A percentile compares a stretch with the other conserved stretches of the same genome.
Conservation (phyloP, 1,284 basidiomycete species). For the Taiwanofungus camphoratus region DNA sequence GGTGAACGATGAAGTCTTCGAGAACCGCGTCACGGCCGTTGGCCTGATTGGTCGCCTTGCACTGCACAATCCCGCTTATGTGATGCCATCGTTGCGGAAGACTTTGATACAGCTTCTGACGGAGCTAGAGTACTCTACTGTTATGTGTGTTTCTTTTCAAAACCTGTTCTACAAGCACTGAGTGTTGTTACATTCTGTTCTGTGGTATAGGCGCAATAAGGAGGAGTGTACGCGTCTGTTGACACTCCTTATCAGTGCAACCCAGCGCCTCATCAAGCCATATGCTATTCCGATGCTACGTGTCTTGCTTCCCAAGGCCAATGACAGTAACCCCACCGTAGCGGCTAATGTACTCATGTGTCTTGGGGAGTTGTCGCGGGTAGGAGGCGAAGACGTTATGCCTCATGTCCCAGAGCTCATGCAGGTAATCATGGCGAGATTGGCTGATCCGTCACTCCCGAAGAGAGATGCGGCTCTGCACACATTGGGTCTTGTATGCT, state of each 20-base stretch:
- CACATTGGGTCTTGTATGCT: slow-evolving; percentile 93
- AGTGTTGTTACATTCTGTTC: neutral
- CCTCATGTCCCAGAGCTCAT: slow-evolving; percentile 85
- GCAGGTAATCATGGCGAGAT: slow-evolving; percentile 83
- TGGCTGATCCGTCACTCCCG: slow-evolving; percentile 80
- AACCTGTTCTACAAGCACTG: slow-evolving; percentile 1
- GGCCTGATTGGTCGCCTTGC: slow-evolving; percentile 91
- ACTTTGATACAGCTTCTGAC: slow-evolving; percentile 95
- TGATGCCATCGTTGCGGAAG: slow-evolving; percentile 96
- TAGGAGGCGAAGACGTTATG: slow-evolving; percentile 90
- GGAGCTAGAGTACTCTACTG: slow-evolving; percentile 94
- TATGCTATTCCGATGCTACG: slow-evolving; percentile 96
- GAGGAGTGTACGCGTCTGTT: slow-evolving; percentile 91
- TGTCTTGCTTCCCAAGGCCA: slow-evolving; percentile 86
- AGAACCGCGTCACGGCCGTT: slow-evolving; percentile 90
- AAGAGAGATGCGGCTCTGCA: slow-evolving; percentile 94
- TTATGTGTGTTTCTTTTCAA: slow-evolving; percentile 44
- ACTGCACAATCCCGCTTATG: slow-evolving; percentile 96
- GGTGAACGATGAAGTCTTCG: slow-evolving; percentile 95
- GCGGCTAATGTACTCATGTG: slow-evolving; percentile 93
- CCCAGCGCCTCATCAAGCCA: slow-evolving; percentile 91
- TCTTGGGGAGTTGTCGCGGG: slow-evolving; percentile 89
- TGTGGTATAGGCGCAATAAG: slow-evolving; percentile 58
- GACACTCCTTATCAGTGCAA: slow-evolving; percentile 84
- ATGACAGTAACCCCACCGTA: slow-evolving; percentile 81